Evolutionary conservation across 176 grass and related monocot species (phyloP), one percentile per base, ranked within the genome.

Genomic region (Tillandsia fasciculata): DNA sequence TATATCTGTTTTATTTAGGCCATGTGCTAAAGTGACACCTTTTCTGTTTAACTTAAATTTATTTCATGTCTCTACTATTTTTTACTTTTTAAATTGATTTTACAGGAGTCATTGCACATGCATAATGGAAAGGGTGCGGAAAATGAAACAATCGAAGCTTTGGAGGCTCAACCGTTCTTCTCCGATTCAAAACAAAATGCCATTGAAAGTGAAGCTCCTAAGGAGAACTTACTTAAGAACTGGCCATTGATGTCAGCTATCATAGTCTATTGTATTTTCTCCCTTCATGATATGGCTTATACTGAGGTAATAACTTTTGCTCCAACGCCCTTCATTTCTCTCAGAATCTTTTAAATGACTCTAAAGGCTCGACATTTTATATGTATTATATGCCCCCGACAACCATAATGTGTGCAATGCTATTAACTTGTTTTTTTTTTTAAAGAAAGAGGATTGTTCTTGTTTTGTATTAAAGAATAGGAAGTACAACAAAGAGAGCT

Each of bases 221-320:
- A 87, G 72, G 76, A 86, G 67, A 78, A 49, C 73, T 69, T 97
- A 75, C 83, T 97, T 47, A 92, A 66, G 76, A 97, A 88, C 17
- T 90, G 84, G 84, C 84, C 81, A 63, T 64, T 97, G 58, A 85
- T 97, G 81, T 90, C 93, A 49, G 90, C 87, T 10, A 85, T 90
- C 50, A 74, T 86, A 51, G 65, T 87, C 42, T 97, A 92, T 79
- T 97, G 93, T 68, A 76, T 97, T 76, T 92, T 92, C 77, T 92
- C 88, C 74, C 82, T 97, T 73, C 88, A 90, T 71, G 93, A 97
- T 47, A 79, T 92, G 74, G 89, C 93, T 73, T 97, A 97, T 76
- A 74, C 84, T 70, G 88, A 92, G 89, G 93, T 97, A 64, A 61
- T 23, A 14, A 61, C 56, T 61, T 61, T 61, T 23, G 12, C 15